These are phyloP conservation scores for Fusarium nisikadoi DNA, from an alignment of 2,329 filamentous ascomycete genomes.

Conservation along the genomic window DNA sequence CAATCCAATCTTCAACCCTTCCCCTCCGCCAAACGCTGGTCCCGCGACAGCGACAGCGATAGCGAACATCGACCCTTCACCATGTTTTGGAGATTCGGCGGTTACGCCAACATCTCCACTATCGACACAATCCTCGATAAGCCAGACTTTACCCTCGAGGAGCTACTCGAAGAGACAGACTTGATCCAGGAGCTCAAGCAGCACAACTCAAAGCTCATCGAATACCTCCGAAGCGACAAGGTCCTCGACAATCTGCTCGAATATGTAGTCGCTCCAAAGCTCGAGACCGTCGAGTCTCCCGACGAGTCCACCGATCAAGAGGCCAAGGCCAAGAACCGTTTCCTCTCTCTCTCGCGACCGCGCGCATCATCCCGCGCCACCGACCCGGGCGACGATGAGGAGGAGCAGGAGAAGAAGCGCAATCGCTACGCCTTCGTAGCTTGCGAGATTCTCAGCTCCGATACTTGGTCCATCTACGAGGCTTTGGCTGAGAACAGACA, in stretches of 20 bases:
- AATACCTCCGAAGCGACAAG: conserved; percentile 89
- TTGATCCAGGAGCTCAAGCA: conserved; percentile 98
- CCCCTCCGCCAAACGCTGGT: conserved; percentile 41
- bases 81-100: conserved; percentile 99
- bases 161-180: conserved; percentile 94
- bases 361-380: conserved; percentile 64
- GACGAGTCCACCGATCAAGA: conserved; percentile 64
- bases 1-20: conserved; percentile 27
- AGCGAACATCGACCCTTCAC: conserved; percentile 59
- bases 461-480: conserved; percentile 97
- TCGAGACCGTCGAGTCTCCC: conserved; percentile 65
- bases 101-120: conserved; percentile 96
- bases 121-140: conserved; percentile 98
- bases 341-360: conserved; percentile 61
- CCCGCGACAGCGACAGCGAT: conserved; percentile 48
- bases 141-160: conserved; percentile 93
- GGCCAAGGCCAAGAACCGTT: conserved; percentile 57
- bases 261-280: conserved; percentile 87
- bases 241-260: conserved; percentile 87
- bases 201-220: conserved; percentile 96
- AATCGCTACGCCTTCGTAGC: conserved; percentile 94
- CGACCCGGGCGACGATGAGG: conserved; percentile 63
- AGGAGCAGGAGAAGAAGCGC: conserved; percentile 88
- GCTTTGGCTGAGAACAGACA: conserved; percentile 86
- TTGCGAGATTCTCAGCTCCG: conserved; percentile 92